Base-by-base conservation (phyloP, 2,329 filamentous ascomycete genomes). In the Microdochium bolleyi region DNA sequence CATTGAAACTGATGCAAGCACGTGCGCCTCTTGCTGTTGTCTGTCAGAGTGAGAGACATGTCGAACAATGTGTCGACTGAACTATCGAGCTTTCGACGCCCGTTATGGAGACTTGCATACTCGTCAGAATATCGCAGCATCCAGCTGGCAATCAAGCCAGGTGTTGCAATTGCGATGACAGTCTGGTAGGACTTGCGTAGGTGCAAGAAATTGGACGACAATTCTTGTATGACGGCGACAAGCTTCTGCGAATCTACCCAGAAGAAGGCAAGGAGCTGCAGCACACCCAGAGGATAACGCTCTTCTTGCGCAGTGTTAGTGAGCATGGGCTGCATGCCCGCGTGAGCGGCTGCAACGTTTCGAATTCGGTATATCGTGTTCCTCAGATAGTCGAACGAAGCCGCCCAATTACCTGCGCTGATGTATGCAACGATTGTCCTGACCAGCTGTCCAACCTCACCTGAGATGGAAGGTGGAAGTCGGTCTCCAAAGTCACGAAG, bases 1-100 rank as follows among this genome's bases (percentile, higher is more conserved):
- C 77, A 82, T 62, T 87, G 84, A 51, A 88, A 72, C 16, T 84
- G 83, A 58, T 78, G 84, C 21, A 86, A 69, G 30, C 80, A 68
- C 3, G 73, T 73, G 57, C 76, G 81, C 49, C 78, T 75, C 56
- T 76, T 76, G 37, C 73, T 74, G 52, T 76, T 80, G 61, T 87
- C 83, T 34, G 76, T 74, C 25, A 84, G 75, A 2, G 80, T 80
- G 57, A 82, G 77, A 4, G 81, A 77, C 80, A 87, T 87, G 60
- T 88, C 84, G 61, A 87, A 87, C 24, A 88, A 71, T 1, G 82
- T 85, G 61, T 88, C 84, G 4, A 82, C 78, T 10, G 80, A 80
- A 49, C 78, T 81, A 58, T 87, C 83, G n/a, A 87, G 73, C 60
- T 81, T 77, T 60, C 75, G 80, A 56, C 80, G 80, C 54, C 75